These are phyloP conservation scores for Xylaria hypoxylon DNA, from an alignment of 2,329 filamentous ascomycete genomes.

Conservation along the genomic window DNA sequence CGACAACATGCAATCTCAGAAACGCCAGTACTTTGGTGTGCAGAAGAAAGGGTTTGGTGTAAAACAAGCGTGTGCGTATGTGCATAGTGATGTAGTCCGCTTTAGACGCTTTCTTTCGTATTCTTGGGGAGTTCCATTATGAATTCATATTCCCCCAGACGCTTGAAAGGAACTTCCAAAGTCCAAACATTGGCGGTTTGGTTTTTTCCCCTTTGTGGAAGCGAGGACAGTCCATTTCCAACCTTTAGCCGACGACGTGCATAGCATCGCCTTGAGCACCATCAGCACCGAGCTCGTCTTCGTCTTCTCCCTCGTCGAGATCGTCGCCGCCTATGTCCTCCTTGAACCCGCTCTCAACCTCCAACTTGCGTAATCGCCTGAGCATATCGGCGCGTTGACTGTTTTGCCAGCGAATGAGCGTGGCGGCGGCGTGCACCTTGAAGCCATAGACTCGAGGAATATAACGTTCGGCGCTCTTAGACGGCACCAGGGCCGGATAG, in stretches of 20 bases:
- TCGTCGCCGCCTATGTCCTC: constrained; percentile 71
- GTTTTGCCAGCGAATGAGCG: constrained; percentile 92
- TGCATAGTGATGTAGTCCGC: constrained; percentile 1
- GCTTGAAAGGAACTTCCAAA: constrained; percentile 3
- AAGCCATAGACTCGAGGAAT: constrained; percentile 94
- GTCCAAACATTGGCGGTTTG: neutral
- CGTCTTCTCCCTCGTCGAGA: constrained; percentile 70
- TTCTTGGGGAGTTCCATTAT: neutral
- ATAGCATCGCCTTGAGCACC: constrained; percentile 46
- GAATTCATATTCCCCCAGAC: constrained; percentile 3
- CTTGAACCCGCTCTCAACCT: constrained; percentile 84
- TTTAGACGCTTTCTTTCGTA: neutral
- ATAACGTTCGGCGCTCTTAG: constrained; percentile 87
- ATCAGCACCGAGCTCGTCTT: constrained; percentile 56
- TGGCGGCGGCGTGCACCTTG: constrained; percentile 89
- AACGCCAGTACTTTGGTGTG: constrained; percentile 40
- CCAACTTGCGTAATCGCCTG: constrained; percentile 74
- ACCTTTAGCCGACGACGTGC: constrained; percentile 46
- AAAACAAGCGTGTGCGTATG: constrained; percentile 1
- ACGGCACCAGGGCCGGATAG: constrained; percentile 88
- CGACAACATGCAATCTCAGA: constrained; percentile 37
- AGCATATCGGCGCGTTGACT: constrained; percentile 84
- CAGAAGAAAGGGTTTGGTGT: constrained; percentile 1
- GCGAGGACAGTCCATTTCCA: neutral
- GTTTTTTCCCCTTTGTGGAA: neutral